Percentiles rank a stretch among this genome's conserved stretches.
These are phyloP conservation scores for Cyclostephanos invisitatus DNA, from an alignment of 108 stramenopile genomes.

Conservation along the genomic window DNA sequence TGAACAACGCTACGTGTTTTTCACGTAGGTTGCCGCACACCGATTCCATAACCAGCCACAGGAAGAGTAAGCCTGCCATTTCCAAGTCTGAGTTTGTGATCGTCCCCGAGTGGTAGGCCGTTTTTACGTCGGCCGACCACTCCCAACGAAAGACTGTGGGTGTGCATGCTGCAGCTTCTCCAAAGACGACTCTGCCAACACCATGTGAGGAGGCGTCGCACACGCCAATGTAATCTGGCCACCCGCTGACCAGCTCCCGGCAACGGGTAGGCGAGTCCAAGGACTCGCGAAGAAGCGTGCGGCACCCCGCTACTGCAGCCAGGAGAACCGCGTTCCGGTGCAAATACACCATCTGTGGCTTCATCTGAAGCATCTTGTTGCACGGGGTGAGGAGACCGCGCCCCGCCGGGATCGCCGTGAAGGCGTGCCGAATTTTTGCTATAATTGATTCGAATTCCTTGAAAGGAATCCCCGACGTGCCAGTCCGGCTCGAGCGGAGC, in stretches of 20 bases:
- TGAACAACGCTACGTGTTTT: slow-evolving; percentile 3
- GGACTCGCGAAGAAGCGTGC: slow-evolving; percentile 2
- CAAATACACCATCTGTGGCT: background rate
- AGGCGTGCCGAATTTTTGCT: too few species aligned
- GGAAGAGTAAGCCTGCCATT: slow-evolving; percentile 2
- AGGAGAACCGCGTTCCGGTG: background rate
- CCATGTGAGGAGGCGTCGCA: slow-evolving; percentile 2
- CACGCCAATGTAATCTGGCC: slow-evolving; percentile 21
- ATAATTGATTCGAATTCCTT: too few species aligned
- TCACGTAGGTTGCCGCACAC: background rate
- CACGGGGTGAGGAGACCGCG: too few species aligned
- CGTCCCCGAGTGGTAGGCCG: background rate
- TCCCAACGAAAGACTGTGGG: slow-evolving; percentile 3
- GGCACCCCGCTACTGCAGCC: background rate
- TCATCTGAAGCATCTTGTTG: background rate
- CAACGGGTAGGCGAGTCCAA: background rate
- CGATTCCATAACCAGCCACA: slow-evolving; percentile 4
- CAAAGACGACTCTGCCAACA: background rate
- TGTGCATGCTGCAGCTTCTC: background rate
- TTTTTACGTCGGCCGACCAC: background rate
- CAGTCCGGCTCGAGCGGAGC: too few species aligned
- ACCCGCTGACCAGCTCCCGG: slow-evolving; percentile 15
- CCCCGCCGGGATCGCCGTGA: too few species aligned
- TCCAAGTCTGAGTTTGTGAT: slow-evolving; percentile 6
- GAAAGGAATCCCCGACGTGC: too few species aligned